Evolutionary conservation across 73 alveolate species (phyloP).

Genomic region (Paramecium sexaurelia): DNA sequence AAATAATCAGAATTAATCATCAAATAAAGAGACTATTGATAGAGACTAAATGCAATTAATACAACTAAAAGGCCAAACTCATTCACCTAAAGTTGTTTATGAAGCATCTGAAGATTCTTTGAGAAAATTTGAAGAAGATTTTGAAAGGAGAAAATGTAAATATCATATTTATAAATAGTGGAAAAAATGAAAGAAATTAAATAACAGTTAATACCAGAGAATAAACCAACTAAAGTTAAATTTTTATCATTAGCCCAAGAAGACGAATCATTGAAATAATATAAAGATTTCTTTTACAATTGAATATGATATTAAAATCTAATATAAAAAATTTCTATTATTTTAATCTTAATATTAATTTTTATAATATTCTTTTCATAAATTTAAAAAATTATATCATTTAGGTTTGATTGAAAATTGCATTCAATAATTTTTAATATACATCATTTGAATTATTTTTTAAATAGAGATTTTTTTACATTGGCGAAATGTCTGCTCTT

Average conservation of each 20-base stretch:
- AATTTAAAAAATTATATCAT: neutral
- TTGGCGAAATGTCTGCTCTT: neutral
- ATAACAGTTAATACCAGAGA: neutral
- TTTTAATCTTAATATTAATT: too few relatives aligned
- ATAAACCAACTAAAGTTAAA: neutral
- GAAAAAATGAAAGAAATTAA: constrained; percentile 7
- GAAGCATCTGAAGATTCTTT: constrained; percentile 7
- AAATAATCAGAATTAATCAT: neutral
- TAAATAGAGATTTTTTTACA: neutral
- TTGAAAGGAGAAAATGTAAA: constrained; percentile 1
- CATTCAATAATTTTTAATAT: neutral
- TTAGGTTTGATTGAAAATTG: neutral
- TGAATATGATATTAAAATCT: neutral
- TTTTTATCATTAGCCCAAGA: constrained; percentile 2
- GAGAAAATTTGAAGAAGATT: constrained; percentile 14
- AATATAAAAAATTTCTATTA: neutral
- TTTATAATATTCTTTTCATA: neutral
- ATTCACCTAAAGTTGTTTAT: neutral
- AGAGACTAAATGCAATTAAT: neutral
- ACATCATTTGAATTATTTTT: constrained; percentile 54
- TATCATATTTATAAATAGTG: neutral
- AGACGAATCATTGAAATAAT: neutral
- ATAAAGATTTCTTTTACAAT: constrained; percentile 23
- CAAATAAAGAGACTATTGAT: neutral
- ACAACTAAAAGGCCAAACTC: neutral